These are phyloP conservation scores for Collybia sordida DNA, from an alignment of 768 basidiomycete genomes.

Conservation along the genomic window DNA sequence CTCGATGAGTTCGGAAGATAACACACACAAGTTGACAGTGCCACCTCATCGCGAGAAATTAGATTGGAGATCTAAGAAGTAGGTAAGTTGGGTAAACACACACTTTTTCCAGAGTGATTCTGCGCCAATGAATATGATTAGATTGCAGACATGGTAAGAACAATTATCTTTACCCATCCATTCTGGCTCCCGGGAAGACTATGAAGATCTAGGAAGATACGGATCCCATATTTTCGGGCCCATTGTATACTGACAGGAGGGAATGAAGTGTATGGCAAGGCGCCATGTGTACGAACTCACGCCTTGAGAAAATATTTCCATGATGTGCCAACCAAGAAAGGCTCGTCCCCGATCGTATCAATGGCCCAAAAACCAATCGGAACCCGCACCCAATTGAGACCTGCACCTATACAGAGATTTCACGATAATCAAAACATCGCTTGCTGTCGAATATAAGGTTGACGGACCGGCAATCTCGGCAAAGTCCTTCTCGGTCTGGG, in stretches of 20 bases:
- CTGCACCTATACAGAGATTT: conserved; percentile 63
- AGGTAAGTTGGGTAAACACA: conserved; percentile 8
- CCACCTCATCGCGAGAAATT: conserved; percentile 1
- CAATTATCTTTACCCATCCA: conserved; percentile 32
- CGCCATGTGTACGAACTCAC: conserved; percentile 18
- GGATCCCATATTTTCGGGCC: conserved; percentile 89
- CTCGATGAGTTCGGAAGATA: conserved; percentile 26
- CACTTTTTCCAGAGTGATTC: conserved; percentile 37
- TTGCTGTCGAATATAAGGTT: not conserved
- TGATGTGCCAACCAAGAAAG: conserved; percentile 69
- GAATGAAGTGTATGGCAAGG: conserved; percentile 13
- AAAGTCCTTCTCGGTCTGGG: conserved; percentile 75
- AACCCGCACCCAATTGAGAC: conserved; percentile 80
- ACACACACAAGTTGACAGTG: conserved; percentile 12
- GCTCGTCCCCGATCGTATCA: conserved; percentile 72
- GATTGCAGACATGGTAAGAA: not conserved
- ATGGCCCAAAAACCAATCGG: conserved; percentile 89
- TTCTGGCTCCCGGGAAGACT: conserved; percentile 80
- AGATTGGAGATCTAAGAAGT: no score
- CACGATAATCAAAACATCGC: conserved; percentile 65
- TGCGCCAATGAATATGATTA: conserved; percentile 16
- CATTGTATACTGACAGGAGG: conserved; percentile 69
- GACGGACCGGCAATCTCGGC: conserved; percentile 59
- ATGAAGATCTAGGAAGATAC: conserved; percentile 80
- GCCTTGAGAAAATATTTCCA: conserved; percentile 63